Percentiles rank a stretch among this genome's conserved stretches.
phyloP scores from a whole-genome alignment of 75 land plant species.

The Cunninghamia lanceolata region DNA sequence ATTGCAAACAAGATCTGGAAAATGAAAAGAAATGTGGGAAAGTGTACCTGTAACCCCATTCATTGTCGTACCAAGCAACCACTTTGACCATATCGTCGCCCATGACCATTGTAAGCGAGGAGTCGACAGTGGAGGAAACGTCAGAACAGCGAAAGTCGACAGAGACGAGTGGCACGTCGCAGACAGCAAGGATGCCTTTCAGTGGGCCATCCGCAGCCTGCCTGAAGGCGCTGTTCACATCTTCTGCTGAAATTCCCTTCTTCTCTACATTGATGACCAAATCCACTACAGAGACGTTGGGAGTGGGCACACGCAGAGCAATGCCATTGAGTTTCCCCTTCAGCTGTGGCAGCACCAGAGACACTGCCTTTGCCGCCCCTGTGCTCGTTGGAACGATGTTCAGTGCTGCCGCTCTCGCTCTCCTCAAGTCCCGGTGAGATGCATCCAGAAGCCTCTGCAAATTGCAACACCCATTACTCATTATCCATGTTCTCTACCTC shows the following conservation, averaged over 20 bases:
- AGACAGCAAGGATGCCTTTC: conserved; percentile 84
- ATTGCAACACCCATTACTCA: not conserved
- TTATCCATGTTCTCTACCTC: too few species aligned
- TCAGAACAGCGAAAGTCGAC: conserved; percentile 91
- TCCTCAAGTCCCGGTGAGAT: conserved; percentile 84
- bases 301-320: conserved; percentile 93
- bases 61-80: conserved; percentile 97
- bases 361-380: conserved; percentile 94
- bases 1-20: not conserved
- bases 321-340: conserved; percentile 98
- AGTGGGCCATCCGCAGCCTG: conserved; percentile 71
- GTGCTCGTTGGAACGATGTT: conserved; percentile 96
- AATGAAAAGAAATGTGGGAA: too few species aligned
- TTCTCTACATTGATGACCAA: conserved; percentile 79
- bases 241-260: conserved; percentile 83
- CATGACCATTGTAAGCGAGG: conserved; percentile 98
- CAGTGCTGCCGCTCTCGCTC: conserved; percentile 91
- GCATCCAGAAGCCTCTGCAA: conserved; percentile 84
- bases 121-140: conserved; percentile 91
- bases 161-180: conserved; percentile 87
- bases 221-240: conserved; percentile 86
- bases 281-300: conserved; percentile 94
- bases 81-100: conserved; percentile 98
- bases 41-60: conserved; percentile 86
- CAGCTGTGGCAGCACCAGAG: conserved; percentile 84